Conservation (phyloP, 2,329 filamentous ascomycete species). For the Claviceps cyperi region DNA sequence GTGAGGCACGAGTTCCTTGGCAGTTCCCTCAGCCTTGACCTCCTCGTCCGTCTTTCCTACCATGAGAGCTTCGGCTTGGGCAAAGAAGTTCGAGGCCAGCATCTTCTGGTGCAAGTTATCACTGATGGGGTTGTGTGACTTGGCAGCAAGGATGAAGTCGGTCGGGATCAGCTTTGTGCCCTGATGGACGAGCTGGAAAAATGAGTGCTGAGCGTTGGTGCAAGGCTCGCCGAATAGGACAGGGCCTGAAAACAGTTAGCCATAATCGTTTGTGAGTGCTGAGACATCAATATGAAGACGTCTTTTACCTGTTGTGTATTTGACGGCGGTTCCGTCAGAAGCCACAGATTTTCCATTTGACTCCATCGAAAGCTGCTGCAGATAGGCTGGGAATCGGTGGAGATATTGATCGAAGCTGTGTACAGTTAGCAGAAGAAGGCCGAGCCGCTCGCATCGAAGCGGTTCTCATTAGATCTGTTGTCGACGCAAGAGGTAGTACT, state of each 20-base stretch:
- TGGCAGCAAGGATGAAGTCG: slow-evolving; percentile 91
- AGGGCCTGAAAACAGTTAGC: slow-evolving; percentile 33
- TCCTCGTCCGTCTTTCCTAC: slow-evolving; percentile 74
- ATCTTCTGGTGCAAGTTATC: slow-evolving; percentile 93
- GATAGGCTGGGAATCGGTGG: slow-evolving; percentile 96
- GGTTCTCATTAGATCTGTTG: background rate
- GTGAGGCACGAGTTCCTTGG: slow-evolving; percentile 74
- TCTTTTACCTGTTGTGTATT: slow-evolving; percentile 71
- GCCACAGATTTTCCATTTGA: slow-evolving; percentile 98
- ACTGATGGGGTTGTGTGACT: slow-evolving; percentile 92
- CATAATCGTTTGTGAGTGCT: background rate
- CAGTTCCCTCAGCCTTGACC: slow-evolving; percentile 60
- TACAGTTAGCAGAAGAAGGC: slow-evolving; percentile 2
- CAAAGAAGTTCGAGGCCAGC: slow-evolving; percentile 85
- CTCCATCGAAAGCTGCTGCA: slow-evolving; percentile 99
- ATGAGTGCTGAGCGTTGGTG: slow-evolving; percentile 98
- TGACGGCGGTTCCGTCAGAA: slow-evolving; percentile 73
- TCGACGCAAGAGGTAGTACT: slow-evolving; percentile 22
- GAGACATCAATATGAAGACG: background rate
- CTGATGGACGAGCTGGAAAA: slow-evolving; percentile 99
- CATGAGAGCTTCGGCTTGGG: slow-evolving; percentile 80
- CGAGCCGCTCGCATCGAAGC: background rate
- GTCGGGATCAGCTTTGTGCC: slow-evolving; percentile 97
- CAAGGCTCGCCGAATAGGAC: slow-evolving; percentile 96
- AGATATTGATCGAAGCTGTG: slow-evolving; percentile 92